These are phyloP conservation scores for Polygonum maritimum DNA, from an alignment of 148 eudicot genomes.

Conservation along the genomic window DNA sequence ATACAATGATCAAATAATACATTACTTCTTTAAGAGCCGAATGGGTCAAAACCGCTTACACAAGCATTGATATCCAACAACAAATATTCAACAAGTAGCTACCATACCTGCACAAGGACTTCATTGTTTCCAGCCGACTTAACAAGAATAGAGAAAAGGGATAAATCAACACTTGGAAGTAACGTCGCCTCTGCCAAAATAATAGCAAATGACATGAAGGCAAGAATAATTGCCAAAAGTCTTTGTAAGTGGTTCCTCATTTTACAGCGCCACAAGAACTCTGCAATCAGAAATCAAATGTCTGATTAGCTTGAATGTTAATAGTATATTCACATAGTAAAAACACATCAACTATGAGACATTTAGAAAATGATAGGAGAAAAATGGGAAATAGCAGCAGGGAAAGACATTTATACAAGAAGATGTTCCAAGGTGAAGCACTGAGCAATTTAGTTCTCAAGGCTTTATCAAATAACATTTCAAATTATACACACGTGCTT, in stretches of 20 bases:
- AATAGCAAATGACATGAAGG: conserved; percentile 94
- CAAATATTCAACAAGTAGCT: background rate
- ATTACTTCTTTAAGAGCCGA: background rate
- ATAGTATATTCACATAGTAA: background rate
- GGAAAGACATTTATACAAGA: background rate
- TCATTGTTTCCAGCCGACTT: conserved; percentile 61
- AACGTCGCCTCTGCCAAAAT: conserved; percentile 97
- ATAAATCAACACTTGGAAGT: conserved; percentile 76
- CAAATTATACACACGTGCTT: background rate
- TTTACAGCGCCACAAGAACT: conserved; percentile 81
- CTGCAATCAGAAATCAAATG: conserved; percentile 28
- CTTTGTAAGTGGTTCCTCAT: conserved; percentile 59
- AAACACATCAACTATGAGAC: background rate
- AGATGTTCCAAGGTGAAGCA: background rate
- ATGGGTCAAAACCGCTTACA: too few relatives aligned
- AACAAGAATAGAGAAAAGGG: conserved; percentile 81
- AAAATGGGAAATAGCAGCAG: background rate
- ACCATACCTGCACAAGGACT: conserved; percentile 78
- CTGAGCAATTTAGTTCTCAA: background rate
- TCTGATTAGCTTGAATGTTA: background rate
- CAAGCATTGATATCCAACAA: background rate
- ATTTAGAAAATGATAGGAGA: background rate
- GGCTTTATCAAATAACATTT: background rate
- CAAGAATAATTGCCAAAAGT: conserved; percentile 74
- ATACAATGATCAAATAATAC: background rate